These are phyloP conservation scores for Cynara cardunculus DNA, from an alignment of 129 eudicot species.

Conservation along the genomic window DNA sequence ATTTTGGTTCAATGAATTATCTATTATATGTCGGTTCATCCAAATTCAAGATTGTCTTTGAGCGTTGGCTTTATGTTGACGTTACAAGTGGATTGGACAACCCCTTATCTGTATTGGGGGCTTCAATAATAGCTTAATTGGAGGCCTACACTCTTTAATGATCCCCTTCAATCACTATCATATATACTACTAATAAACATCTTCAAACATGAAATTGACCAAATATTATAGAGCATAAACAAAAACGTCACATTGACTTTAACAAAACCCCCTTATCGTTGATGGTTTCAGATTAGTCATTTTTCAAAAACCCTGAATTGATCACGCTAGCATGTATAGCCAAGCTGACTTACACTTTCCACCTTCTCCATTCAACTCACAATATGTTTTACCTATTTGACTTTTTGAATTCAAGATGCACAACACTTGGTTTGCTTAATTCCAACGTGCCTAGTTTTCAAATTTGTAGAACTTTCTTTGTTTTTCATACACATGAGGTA, in stretches of 20 bases:
- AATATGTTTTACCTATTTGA: no score
- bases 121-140: no score
- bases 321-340: not conserved
- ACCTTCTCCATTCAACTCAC: not conserved
- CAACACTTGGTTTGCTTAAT: not conserved
- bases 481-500: no score
- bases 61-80: not conserved
- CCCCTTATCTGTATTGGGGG: no score
- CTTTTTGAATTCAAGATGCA: not conserved
- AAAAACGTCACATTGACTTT: not conserved
- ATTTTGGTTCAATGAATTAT: not conserved
- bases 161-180: no score
- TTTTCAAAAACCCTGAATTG: not conserved
- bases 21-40: not conserved
- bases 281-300: not conserved
- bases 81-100: not conserved
- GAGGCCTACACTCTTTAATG: no score
- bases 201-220: not conserved
- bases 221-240: not conserved
- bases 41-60: no score
- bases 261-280: no score
- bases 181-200: not conserved
- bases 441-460: not conserved
- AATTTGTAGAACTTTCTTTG: not conserved
- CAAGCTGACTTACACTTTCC: not conserved